Evolutionary conservation across 768 basidiomycete species (phyloP).

Genomic region (Collybia sordida): DNA sequence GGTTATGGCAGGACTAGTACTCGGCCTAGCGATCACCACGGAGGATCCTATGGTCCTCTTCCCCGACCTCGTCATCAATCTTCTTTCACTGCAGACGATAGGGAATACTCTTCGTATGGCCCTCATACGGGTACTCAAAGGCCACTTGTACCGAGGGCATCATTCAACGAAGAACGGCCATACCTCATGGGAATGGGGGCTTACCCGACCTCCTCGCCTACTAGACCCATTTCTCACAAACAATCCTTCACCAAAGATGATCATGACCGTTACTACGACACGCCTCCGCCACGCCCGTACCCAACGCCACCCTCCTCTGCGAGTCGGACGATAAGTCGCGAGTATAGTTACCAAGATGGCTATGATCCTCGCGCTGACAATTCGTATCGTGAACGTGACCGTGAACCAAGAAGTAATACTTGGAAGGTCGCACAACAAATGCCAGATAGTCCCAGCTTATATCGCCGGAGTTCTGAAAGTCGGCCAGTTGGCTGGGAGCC

Average conservation of each 20-base stretch:
- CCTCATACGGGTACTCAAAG: background rate
- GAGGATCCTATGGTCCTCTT: background rate
- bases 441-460: constrained; percentile 9
- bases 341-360: constrained; percentile 8
- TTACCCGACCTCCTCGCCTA: constrained; percentile 12
- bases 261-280: constrained; percentile 12
- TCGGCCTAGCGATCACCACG: background rate
- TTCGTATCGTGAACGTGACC: constrained; percentile 7
- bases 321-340: constrained; percentile 12
- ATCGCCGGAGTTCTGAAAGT: constrained; percentile 14
- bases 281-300: constrained; percentile 10
- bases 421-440: constrained; percentile 15
- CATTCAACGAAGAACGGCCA: background rate
- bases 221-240: constrained; percentile 21
- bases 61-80: constrained; percentile 10
- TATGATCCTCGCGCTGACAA: constrained; percentile 2
- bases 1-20: constrained; percentile 1
- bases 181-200: background rate
- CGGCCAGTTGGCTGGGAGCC: constrained; percentile 15
- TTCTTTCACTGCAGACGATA: constrained; percentile 18
- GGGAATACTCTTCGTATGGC: constrained; percentile 4
- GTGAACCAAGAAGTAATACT: constrained; percentile 15
- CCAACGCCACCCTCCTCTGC: constrained; percentile 18
- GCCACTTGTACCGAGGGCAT: background rate
- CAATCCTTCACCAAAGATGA: constrained; percentile 23